These are phyloP conservation scores for Phytophthora hybrid DNA, from an alignment of 352 stramenopile species.

Conservation along the genomic window DNA sequence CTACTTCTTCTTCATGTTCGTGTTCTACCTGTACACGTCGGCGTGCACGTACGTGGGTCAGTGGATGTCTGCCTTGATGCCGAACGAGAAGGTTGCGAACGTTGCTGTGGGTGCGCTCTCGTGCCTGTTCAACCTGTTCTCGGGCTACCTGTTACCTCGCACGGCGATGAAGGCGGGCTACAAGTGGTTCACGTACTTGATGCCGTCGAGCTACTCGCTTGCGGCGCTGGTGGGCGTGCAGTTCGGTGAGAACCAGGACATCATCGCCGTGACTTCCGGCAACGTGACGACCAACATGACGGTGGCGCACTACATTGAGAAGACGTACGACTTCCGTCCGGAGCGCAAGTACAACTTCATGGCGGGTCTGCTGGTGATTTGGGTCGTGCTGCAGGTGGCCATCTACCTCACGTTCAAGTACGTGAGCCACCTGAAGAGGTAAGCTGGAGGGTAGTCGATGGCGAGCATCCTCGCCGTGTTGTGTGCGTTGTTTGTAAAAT, in stretches of 20 bases:
- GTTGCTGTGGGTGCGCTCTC: conserved; percentile 66
- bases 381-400: conserved; percentile 51
- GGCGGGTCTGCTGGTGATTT: too few species aligned
- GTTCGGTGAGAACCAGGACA: not conserved
- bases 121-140: conserved; percentile 67
- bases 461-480: too few species aligned
- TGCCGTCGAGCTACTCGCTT: too few species aligned
- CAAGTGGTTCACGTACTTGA: too few species aligned
- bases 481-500: too few species aligned
- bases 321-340: too few species aligned
- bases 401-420: conserved; percentile 78
- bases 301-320: too few species aligned
- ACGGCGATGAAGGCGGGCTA: conserved; percentile 47
- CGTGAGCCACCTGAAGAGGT: conserved; percentile 74
- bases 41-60: conserved; percentile 64
- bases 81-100: conserved; percentile 72
- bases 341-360: too few species aligned
- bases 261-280: not conserved
- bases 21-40: conserved; percentile 64
- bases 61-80: conserved; percentile 69
- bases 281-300: not conserved
- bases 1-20: conserved; percentile 41
- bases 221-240: not conserved
- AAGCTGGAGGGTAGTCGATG: not conserved
- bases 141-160: conserved; percentile 51